Base-by-base conservation (phyloP, 106 monocot species). In the Dioscorea alata region DNA sequence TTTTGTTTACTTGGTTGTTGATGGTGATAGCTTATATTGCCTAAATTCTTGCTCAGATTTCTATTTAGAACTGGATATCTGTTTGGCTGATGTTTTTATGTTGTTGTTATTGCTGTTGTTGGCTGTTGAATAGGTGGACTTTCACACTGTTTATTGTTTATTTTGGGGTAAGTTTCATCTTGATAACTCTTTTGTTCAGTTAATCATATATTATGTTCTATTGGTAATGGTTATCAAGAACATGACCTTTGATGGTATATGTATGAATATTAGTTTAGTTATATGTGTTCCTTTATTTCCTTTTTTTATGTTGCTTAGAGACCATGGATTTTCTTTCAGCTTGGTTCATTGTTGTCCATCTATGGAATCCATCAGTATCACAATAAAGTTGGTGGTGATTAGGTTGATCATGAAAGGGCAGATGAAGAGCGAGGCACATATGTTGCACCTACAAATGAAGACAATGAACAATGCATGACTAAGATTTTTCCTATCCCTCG, bases 111-210 rank as follows among this genome's bases (percentile, higher is more conserved):
- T n/a, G n/a, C n/a, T n/a, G n/a, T n/a, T n/a, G 52, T 34, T 64
- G 53, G 2, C 48, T 61, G 66, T 15, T 19, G 21, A 9, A 16
- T 83, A 97, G 97, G 83, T 97, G 96, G 97, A 97, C 97, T 13
- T 97, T 97, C 74, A 53, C 75, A 48, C 76, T 92, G 71, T 84
- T 97, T n/a, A 89, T 84, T 16, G 21, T 85, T 49, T 97, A 92
- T 78, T 97, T 97, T 79, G 92, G 85, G 89, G 97, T 97, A 97
- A 34, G 88, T 77, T 28, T 8, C 57, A 77, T 51, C 57, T 33
- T 25, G 56, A 15, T 21, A 34, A 21, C 35, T 14, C 32, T 17
- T 28, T 57, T 74, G 54, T 54, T 19, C 19, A 18, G 15, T 19
- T 8, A 2, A 18, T 15, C 4, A 5, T 16, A 5, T 18, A 42